Evolutionary conservation across 2,329 filamentous ascomycete species (phyloP).

Genomic region (Pyrenophora graminea): DNA sequence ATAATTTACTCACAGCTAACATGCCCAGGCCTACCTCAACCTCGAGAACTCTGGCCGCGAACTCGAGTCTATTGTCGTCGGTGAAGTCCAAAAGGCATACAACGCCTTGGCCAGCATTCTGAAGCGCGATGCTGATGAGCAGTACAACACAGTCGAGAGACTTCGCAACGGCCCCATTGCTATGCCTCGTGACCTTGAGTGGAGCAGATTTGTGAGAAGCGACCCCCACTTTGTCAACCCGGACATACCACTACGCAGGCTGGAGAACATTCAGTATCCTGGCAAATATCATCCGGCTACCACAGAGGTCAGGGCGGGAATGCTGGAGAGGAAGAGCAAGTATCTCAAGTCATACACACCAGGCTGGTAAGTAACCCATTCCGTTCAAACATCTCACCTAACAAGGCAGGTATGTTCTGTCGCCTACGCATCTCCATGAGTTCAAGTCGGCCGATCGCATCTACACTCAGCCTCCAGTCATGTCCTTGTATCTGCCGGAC

Average conservation of each 20-base stretch:
- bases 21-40: slow-evolving; percentile 80
- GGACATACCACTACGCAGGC: slow-evolving; percentile 72
- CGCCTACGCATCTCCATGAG: slow-evolving; percentile 95
- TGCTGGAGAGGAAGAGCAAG: slow-evolving; percentile 97
- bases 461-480: slow-evolving; percentile 79
- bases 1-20: slow-evolving; percentile 15
- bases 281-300: slow-evolving; percentile 83
- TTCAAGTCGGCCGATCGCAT: slow-evolving; percentile 98
- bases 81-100: slow-evolving; percentile 97
- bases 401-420: slow-evolving; percentile 79
- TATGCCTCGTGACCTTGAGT: slow-evolving; percentile 95
- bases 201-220: slow-evolving; percentile 77
- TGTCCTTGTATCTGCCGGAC: slow-evolving; percentile 93
- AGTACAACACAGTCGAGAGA: slow-evolving; percentile 76
- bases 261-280: slow-evolving; percentile 87
- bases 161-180: slow-evolving; percentile 81
- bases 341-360: slow-evolving; percentile 97
- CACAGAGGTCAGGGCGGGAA: slow-evolving; percentile 83
- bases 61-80: slow-evolving; percentile 92
- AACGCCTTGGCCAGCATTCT: slow-evolving; percentile 90
- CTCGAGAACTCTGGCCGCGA: slow-evolving; percentile 92
- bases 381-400: slow-evolving; percentile 3
- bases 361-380: slow-evolving; percentile 70
- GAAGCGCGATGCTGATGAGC: slow-evolving; percentile 85
- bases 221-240: slow-evolving; percentile 90